Evolutionary conservation across 805 yeast genomes (phyloP).

Genomic region (Spathaspora hagerdaliae): DNA sequence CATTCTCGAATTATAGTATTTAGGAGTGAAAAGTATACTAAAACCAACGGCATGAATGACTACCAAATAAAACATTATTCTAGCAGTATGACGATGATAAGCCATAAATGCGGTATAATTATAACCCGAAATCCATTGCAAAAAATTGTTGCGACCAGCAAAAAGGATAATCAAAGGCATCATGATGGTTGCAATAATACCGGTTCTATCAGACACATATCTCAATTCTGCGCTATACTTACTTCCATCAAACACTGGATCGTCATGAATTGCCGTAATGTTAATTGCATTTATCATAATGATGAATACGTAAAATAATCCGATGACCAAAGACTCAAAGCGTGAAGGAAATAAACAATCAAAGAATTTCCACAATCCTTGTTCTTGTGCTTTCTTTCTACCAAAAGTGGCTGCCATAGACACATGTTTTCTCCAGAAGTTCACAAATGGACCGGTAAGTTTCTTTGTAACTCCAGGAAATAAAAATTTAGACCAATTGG

Average conservation of each 20-base stretch:
- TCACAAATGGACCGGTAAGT: slow-evolving; percentile 24
- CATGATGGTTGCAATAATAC: slow-evolving; percentile 40
- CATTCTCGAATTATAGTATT: slow-evolving; percentile 10
- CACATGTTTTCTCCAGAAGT: slow-evolving; percentile 21
- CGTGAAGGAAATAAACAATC: slow-evolving; percentile 30
- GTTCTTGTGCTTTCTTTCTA: slow-evolving; percentile 27
- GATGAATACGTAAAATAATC: slow-evolving; percentile 15
- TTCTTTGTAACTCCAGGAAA: slow-evolving; percentile 32
- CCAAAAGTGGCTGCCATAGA: slow-evolving; percentile 30
- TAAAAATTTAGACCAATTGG: slow-evolving; percentile 39
- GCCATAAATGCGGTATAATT: slow-evolving; percentile 37
- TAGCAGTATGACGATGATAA: slow-evolving; percentile 45
- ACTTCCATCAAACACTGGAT: slow-evolving; percentile 20
- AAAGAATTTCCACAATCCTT: slow-evolving; percentile 1
- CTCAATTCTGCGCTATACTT: slow-evolving; percentile 18
- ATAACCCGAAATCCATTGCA: slow-evolving; percentile 61
- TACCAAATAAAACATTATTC: slow-evolving; percentile 24
- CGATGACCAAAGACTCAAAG: slow-evolving; percentile 27
- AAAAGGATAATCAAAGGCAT: slow-evolving; percentile 53
- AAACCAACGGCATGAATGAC: slow-evolving; percentile 29
- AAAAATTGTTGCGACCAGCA: slow-evolving; percentile 59
- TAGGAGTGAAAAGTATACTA: slow-evolving; percentile 16
- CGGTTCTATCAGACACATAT: slow-evolving; percentile 49
- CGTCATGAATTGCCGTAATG: slow-evolving; percentile 8
- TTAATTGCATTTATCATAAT: slow-evolving; percentile 12